Evolutionary conservation across 768 basidiomycete genomes (phyloP), one percentile per base, ranked within the genome.

Genomic region (Sarcomyxa edulis): DNA sequence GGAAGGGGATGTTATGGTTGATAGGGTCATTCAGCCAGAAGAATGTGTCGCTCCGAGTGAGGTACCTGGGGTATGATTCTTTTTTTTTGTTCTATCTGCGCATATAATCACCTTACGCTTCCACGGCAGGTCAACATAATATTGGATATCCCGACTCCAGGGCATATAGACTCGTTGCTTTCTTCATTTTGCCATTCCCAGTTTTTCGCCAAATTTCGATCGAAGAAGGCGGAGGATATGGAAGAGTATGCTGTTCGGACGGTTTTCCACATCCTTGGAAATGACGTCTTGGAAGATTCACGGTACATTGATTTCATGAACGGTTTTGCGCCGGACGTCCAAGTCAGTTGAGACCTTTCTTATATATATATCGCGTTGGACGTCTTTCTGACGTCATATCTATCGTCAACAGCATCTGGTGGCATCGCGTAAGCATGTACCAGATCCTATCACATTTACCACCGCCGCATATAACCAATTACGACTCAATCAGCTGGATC

Each of bases 261-360:
- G 12, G 63, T 83, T 32, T 84, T 84, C 48, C 90, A 95, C 52
- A 60, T 88, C 4, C 75, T 82, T 45, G 86, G 88, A 1, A 62
- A 73, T 1, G 73, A 65, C 9, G 86, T 96, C 7, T 55, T 89
- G 23, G 77, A 81, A 51, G 77, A 93, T 48, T 54, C 66, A 25
- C 61, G 72, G 35, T 95, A 94, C 56, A 69, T 72, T 44, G 52
- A 62, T 1, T 91, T 95, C 64, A 82, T 94, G 78, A 57, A 65
- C 20, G 64, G 66, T 0, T 91, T 93, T 49, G 71, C 74, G 3
- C 50, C 71, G 4, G 59, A 71, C 20, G 71, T 72, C 5, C 66
- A 86, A 50, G 86, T 95, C 50, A 32, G 78, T 64, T 7, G 43
- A 37, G 19, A 31, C 14, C 31, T 27, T 10, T 34, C 24, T 34